A percentile compares a stretch with the other conserved stretches of the same genome.
phyloP scores from a whole-genome alignment of 2,329 filamentous ascomycete genomes.

The Verticillium isaacii region DNA sequence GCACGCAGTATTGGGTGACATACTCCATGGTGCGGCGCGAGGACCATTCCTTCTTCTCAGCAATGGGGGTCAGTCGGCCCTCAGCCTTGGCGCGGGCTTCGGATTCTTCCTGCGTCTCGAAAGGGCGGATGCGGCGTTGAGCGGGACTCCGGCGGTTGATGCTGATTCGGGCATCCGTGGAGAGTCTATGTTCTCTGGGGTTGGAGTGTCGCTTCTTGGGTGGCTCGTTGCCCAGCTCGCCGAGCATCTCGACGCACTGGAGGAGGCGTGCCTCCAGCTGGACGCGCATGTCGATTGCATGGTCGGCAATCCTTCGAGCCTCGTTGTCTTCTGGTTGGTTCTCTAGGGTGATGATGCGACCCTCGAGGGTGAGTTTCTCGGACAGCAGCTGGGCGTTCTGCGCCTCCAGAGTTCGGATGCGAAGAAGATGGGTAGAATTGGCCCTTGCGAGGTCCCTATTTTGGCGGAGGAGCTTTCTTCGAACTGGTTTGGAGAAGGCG shows the following conservation, averaged over 20 bases:
- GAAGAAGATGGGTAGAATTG: constrained; percentile 73
- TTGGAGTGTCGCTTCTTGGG: constrained; percentile 41
- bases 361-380: constrained; percentile 72
- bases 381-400: constrained; percentile 70
- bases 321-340: constrained; percentile 55
- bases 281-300: constrained; percentile 64
- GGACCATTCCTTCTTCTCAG: constrained; percentile 61
- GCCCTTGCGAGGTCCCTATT: constrained; percentile 78
- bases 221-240: constrained; percentile 58
- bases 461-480: constrained; percentile 73
- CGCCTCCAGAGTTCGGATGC: constrained; percentile 71
- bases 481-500: constrained; percentile 46
- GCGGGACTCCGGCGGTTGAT: constrained; percentile 36
- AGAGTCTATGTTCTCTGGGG: constrained; percentile 6
- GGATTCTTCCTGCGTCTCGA: constrained; percentile 50
- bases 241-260: constrained; percentile 65
- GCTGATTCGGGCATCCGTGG: constrained; percentile 2
- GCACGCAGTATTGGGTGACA: constrained; percentile 18
- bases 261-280: constrained; percentile 68
- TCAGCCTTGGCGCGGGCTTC: constrained; percentile 46
- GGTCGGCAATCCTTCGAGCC: constrained; percentile 55
- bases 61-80: constrained; percentile 59
- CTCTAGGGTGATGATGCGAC: constrained; percentile 66
- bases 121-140: constrained; percentile 47
- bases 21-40: constrained; percentile 66